Evolutionary conservation across 768 basidiomycete species (phyloP).

Genomic region (Phanerochaete sordida): DNA sequence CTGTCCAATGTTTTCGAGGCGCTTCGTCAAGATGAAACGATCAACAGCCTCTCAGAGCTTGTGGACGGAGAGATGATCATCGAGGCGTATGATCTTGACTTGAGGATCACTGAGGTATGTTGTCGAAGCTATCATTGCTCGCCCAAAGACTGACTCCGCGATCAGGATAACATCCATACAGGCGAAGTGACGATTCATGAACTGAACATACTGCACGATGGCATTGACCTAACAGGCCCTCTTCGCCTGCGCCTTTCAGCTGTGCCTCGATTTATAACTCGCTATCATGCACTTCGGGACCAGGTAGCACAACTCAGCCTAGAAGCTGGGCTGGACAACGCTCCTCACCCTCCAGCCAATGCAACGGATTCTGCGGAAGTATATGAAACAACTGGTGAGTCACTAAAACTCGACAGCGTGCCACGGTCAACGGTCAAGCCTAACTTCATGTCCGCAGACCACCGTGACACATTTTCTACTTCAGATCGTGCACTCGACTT

Average conservation of each 20-base stretch:
- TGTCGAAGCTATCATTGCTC: background rate
- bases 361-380: background rate
- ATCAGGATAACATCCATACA: conserved; percentile 70
- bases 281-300: conserved; percentile 62
- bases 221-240: conserved; percentile 56
- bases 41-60: conserved; percentile 44
- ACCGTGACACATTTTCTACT: too few relatives aligned
- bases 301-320: conserved; percentile 43
- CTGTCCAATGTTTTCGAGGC: conserved; percentile 67
- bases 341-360: background rate
- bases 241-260: conserved; percentile 54
- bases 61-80: conserved; percentile 61
- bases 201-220: conserved; percentile 66
- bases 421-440: too few relatives aligned
- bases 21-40: conserved; percentile 57
- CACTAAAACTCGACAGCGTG: too few relatives aligned
- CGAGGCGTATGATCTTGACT: conserved; percentile 66
- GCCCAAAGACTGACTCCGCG: too few relatives aligned
- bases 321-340: background rate
- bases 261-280: conserved; percentile 60
- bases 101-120: conserved; percentile 63
- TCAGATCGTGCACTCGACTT: too few relatives aligned
- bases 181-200: conserved; percentile 72
- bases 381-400: conserved; percentile 10
- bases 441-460: too few relatives aligned